Evolutionary conservation across 352 stramenopile genomes (phyloP).

Genomic region (Salisapilia sapeloensis): DNA sequence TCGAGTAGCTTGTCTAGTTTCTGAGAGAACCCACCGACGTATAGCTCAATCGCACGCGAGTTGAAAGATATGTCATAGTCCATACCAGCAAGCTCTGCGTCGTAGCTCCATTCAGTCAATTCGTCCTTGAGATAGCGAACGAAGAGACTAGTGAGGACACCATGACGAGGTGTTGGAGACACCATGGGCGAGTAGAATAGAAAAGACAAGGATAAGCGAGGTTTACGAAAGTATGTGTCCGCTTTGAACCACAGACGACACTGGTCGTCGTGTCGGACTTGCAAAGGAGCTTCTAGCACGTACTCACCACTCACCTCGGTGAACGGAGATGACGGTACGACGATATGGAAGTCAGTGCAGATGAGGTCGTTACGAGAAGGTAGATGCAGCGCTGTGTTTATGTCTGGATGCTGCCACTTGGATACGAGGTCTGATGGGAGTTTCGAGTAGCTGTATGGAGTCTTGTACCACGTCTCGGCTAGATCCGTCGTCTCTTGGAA

Average conservation of each 20-base stretch:
- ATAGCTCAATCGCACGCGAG: slow-evolving; percentile 52
- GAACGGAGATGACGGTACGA: slow-evolving; percentile 11
- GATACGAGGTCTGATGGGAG: slow-evolving; percentile 16
- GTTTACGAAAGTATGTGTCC: slow-evolving; percentile 82
- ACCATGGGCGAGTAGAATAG: slow-evolving; percentile 42
- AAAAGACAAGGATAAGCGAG: slow-evolving; percentile 81
- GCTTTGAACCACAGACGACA: slow-evolving; percentile 77
- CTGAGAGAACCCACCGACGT: slow-evolving; percentile 80
- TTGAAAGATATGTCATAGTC: slow-evolving; percentile 55
- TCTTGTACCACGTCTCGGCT: slow-evolving; percentile 52
- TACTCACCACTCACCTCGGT: slow-evolving; percentile 1
- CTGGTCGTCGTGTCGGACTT: slow-evolving; percentile 24
- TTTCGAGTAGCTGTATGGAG: slow-evolving; percentile 24
- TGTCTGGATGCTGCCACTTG: slow-evolving; percentile 13
- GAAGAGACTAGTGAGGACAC: slow-evolving; percentile 60
- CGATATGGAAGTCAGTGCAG: slow-evolving; percentile 48
- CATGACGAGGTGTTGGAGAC: slow-evolving; percentile 34
- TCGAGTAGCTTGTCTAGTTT: slow-evolving; percentile 75
- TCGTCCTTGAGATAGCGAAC: slow-evolving; percentile 68
- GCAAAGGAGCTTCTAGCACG: slow-evolving; percentile 7
- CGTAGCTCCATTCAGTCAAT: slow-evolving; percentile 66
- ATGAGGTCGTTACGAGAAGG: slow-evolving; percentile 64
- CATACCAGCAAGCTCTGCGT: slow-evolving; percentile 62
- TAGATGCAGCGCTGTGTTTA: slow-evolving; percentile 19
- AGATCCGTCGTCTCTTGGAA: slow-evolving; percentile 30